Evolutionary conservation across 257 asterid genomes (phyloP), one percentile per base, ranked within the genome.

Genomic region (Petunia axillaris): DNA sequence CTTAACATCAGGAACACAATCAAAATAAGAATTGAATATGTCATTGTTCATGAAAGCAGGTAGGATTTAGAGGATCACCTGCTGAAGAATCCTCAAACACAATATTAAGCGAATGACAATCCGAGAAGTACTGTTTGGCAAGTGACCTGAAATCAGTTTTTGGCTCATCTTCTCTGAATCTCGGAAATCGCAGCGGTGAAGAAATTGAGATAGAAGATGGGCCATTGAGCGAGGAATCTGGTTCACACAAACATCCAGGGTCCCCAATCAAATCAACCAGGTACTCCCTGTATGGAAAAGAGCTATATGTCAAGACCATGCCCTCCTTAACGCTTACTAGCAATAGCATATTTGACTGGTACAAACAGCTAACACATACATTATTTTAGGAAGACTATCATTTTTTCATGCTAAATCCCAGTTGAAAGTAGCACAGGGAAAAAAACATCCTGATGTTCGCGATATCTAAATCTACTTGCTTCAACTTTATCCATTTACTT

Each of bases 191-290:
- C 90, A 96, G 81, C 64, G 99, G 99, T 58, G 99, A 96, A 82
- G 95, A 90, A 85, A 96, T 92, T 80, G 97, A 88, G 87, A 96
- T 91, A 77, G 98, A 94, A 82, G 93, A 88, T 81, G 98, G 98
- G 81, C 99, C 99, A 57, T 94, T 96, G 62, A 92, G 89, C 91
- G 91, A 83, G 78, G 99, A 96, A 90, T 96, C 97, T 13, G 99
- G 99, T 82, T 90, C 97, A 38, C 83, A 84, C 74, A 94, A 84
- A 86, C 85, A 89, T 82, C 99, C 99, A 78, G 99, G 99, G 79
- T 81, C 89, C 85, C 92, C 97, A 86, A 93, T 76, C 91, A 96
- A 88, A 90, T 96, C 99, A 82, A 96, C 87, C 81, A 94, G 90
- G 88, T 86, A 92, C 85, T 96, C 99, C 98, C 99, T 96, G 97